Evolutionary conservation across 805 yeast species (phyloP).

Genomic region (Starmerella cellae): DNA sequence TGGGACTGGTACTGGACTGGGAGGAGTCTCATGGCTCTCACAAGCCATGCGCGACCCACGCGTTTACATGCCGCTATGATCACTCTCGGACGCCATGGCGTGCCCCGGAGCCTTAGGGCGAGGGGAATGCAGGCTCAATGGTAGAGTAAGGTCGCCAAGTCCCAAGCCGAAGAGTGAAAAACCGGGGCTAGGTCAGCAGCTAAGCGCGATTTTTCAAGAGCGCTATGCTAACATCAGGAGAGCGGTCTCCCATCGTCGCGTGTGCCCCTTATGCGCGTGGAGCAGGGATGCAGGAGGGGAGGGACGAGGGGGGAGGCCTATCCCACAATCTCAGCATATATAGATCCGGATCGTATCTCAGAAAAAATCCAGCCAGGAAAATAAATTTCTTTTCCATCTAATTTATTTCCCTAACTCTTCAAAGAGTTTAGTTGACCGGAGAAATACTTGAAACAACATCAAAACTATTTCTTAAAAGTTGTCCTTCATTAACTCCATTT

Average conservation of each 20-base stretch:
- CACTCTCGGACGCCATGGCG: not conserved
- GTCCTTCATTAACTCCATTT: too few species aligned
- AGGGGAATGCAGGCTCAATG: not conserved
- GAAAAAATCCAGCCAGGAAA: not conserved
- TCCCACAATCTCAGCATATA: not conserved
- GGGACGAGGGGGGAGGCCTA: not conserved
- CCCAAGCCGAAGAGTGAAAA: not conserved
- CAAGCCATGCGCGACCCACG: too few species aligned
- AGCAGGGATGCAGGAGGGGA: not conserved
- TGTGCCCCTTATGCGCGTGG: not conserved
- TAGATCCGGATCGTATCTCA: not conserved
- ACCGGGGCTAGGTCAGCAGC: not conserved
- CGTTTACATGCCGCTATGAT: not conserved
- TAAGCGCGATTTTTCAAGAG: not conserved
- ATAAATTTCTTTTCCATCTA: not conserved
- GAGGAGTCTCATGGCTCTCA: too few species aligned
- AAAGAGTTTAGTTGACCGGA: too few species aligned
- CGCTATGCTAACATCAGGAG: slow-evolving; percentile 1
- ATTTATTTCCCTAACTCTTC: not conserved
- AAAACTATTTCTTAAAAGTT: too few species aligned
- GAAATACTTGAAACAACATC: too few species aligned
- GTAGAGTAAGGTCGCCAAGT: not conserved
- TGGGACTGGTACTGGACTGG: too few species aligned
- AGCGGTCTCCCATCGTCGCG: not conserved
- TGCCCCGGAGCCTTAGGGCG: not conserved